Percentiles rank a stretch among this genome's conserved stretches.
Evolutionary conservation across 805 yeast genomes (phyloP).

Genomic region (Candida ipomoeae): DNA sequence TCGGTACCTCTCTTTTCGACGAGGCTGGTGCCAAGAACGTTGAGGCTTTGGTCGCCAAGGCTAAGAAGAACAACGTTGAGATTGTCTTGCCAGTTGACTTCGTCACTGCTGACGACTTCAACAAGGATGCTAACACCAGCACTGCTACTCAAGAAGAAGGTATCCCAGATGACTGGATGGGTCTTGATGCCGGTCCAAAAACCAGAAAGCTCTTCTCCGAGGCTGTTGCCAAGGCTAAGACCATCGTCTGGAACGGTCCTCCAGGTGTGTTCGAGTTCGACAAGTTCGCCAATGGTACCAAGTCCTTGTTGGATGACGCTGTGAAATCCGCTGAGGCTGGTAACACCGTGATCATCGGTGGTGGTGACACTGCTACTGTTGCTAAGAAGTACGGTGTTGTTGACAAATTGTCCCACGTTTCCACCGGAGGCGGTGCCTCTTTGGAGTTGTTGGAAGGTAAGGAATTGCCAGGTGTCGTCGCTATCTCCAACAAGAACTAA

Average conservation of each 20-base stretch:
- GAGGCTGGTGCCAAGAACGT: slow-evolving; percentile 94
- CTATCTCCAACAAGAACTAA: slow-evolving; percentile 66
- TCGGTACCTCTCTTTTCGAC: slow-evolving; percentile 91
- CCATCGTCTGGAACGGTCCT: slow-evolving; percentile 99
- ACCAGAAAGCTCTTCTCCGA: slow-evolving; percentile 72
- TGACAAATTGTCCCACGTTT: slow-evolving; percentile 94
- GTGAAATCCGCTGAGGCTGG: slow-evolving; percentile 84
- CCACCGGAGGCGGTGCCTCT: slow-evolving; percentile 99
- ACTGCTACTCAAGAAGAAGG: slow-evolving; percentile 85
- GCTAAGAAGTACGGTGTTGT: slow-evolving; percentile 98
- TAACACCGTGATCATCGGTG: slow-evolving; percentile 94
- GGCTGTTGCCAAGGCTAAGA: slow-evolving; percentile 89
- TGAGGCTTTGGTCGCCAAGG: slow-evolving; percentile 88
- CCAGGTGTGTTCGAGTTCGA: slow-evolving; percentile 99
- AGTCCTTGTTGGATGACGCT: slow-evolving; percentile 81
- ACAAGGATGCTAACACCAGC: slow-evolving; percentile 83
- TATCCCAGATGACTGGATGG: slow-evolving; percentile 93
- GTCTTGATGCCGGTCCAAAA: slow-evolving; percentile 94
- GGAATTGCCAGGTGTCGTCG: slow-evolving; percentile 95
- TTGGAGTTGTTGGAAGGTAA: slow-evolving; percentile 98
- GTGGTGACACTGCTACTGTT: slow-evolving; percentile 99
- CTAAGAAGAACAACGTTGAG: slow-evolving; percentile 93
- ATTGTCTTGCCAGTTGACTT: slow-evolving; percentile 92
- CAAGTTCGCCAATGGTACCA: slow-evolving; percentile 86
- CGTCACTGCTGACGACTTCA: slow-evolving; percentile 91